Conservation (phyloP, 331 rosid genomes). For the Rhamnella rubrinervis region DNA sequence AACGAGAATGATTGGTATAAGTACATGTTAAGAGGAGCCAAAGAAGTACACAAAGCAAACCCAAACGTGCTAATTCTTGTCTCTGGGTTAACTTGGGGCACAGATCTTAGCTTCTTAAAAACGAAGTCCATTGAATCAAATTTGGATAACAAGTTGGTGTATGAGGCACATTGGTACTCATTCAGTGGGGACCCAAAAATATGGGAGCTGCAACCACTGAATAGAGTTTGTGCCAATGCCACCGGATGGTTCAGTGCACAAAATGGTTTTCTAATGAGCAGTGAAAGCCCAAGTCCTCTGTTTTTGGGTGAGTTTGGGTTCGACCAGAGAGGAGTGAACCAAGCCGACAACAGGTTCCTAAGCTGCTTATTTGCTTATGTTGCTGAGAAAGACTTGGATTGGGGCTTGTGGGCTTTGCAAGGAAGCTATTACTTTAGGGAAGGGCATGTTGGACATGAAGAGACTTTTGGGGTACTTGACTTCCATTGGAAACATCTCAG, state of each 20-base stretch:
- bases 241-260: constrained; percentile 27
- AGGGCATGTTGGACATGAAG: constrained; percentile 20
- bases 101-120: constrained; percentile 37
- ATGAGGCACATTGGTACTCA: constrained; percentile 54
- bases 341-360: constrained; percentile 35
- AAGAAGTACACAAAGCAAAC: constrained; percentile 27
- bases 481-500: constrained; percentile 28
- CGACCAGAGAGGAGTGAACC: constrained; percentile 23
- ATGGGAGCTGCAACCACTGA: constrained; percentile 47
- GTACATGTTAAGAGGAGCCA: constrained; percentile 36
- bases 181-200: constrained; percentile 37
- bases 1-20: constrained; percentile 39
- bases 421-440: constrained; percentile 43
- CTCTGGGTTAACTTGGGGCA: constrained; percentile 42
- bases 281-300: constrained; percentile 33
- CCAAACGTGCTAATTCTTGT: constrained; percentile 28
- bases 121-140: constrained; percentile 20
- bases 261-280: constrained; percentile 41
- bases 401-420: constrained; percentile 52
- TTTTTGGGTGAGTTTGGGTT: constrained; percentile 47
- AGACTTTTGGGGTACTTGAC: constrained; percentile 39
- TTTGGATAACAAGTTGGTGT: constrained; percentile 39
- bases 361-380: constrained; percentile 55
- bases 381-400: constrained; percentile 47
- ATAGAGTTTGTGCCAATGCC: constrained; percentile 34